Percentiles rank a stretch among this genome's conserved stretches.
These are phyloP conservation scores for Aureobasidium sp. DNA, from an alignment of 2,329 filamentous ascomycete genomes.

Conservation along the genomic window DNA sequence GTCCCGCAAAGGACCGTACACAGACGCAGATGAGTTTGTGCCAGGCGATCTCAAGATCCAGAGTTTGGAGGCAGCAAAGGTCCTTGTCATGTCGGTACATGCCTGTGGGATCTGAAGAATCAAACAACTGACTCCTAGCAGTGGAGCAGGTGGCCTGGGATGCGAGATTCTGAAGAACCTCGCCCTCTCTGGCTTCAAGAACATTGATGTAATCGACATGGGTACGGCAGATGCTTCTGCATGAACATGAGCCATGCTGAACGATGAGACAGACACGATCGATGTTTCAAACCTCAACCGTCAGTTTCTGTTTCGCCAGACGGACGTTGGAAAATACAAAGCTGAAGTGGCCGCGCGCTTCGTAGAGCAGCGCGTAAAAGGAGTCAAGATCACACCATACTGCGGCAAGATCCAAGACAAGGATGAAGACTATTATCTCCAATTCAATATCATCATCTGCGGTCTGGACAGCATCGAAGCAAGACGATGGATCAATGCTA, in stretches of 20 bases:
- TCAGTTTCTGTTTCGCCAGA: constrained; percentile 88
- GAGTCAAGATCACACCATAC: constrained; percentile 87
- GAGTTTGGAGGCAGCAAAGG: constrained; percentile 60
- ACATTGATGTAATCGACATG: constrained; percentile 99
- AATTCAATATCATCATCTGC: constrained; percentile 90
- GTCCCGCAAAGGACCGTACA: constrained; percentile 71
- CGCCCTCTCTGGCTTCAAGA: constrained; percentile 87
- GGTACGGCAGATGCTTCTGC: constrained; percentile 44
- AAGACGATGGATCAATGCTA: constrained; percentile 97
- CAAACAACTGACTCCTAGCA: constrained; percentile 35
- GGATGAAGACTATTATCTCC: constrained; percentile 92
- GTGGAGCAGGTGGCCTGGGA: constrained; percentile 86
- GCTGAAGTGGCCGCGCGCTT: constrained; percentile 88
- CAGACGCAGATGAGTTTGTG: constrained; percentile 48
- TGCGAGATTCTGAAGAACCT: constrained; percentile 97
- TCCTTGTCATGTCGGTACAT: constrained; percentile 48
- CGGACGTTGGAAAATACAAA: constrained; percentile 88
- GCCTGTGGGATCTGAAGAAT: too few relatives aligned
- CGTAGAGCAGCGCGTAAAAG: constrained; percentile 81
- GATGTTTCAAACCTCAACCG: constrained; percentile 97
- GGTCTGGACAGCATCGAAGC: constrained; percentile 96
- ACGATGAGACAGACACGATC: constrained; percentile 62
- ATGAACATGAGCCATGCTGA: constrained; percentile 8
- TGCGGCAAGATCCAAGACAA: constrained; percentile 96
- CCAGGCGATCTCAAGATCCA: constrained; percentile 47